Percentiles rank a stretch among this genome's conserved stretches.
phyloP scores from a whole-genome alignment of 2,329 filamentous ascomycete species.

The Calonectria leucothoes region DNA sequence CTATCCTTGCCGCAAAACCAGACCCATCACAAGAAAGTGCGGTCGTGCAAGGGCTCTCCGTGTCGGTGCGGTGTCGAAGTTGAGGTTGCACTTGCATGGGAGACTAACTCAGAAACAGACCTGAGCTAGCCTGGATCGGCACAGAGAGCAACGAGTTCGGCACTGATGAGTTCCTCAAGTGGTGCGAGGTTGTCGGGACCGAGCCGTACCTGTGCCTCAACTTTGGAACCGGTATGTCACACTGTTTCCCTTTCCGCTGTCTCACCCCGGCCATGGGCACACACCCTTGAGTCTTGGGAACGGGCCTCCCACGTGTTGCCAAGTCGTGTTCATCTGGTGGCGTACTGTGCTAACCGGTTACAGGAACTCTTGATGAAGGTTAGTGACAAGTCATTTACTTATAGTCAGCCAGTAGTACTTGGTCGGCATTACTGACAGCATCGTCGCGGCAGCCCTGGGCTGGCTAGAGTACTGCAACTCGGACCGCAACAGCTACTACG shows the following conservation, averaged over 20 bases:
- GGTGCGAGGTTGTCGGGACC: constrained; percentile 78
- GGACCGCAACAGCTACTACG: constrained; percentile 81
- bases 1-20: too few relatives aligned
- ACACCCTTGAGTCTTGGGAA: not conserved
- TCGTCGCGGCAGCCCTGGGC: constrained; percentile 62
- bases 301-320: not conserved
- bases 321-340: not conserved
- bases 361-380: constrained; percentile 54
- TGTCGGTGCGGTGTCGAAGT: too few relatives aligned
- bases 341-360: constrained; percentile 5
- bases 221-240: constrained; percentile 74
- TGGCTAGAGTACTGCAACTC: constrained; percentile 93
- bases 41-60: not conserved
- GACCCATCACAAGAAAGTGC: not conserved
- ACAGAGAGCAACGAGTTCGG: constrained; percentile 84
- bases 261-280: not conserved
- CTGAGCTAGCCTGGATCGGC: constrained; percentile 83
- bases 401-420: too few relatives aligned
- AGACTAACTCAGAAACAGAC: constrained; percentile 44
- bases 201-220: constrained; percentile 86
- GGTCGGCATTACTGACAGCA: not conserved
- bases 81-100: not conserved
- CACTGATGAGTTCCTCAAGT: constrained; percentile 88
- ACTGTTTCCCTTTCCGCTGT: not conserved
- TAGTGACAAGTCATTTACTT: constrained; percentile 18